Base-by-base conservation (phyloP, 306 rosid species). In the Pachyrhizus erosus region DNA sequence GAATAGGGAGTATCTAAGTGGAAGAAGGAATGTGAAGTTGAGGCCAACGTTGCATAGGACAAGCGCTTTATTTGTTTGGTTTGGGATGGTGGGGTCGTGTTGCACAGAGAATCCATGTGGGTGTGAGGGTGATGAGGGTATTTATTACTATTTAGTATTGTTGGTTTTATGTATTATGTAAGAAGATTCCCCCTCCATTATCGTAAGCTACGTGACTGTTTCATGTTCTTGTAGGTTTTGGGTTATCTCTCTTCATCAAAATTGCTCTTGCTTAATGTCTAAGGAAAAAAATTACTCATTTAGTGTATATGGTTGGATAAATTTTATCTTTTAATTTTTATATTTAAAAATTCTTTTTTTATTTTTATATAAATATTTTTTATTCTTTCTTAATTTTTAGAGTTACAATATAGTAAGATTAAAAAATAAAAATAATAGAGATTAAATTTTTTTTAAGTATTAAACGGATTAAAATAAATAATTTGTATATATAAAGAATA, bases 31-130 rank as follows among this genome's bases (percentile, higher is more conserved):
- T 15, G 67, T 40, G 80, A 46, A 49, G 29, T 12, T 34, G 42
- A 8, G 7, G 9, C 7, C 9, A 37, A 37, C 8, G 40, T 37
- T 37, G 26, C 17, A 9, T 7, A 37, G 12, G 12, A 48, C 5
- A 42, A 7, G 54, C 4, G 77, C 14, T 11, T 67, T 37, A 9
- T 55, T 73, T 60, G 40, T 45, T 70, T 45, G 40, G 40, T 68
- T 43, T 55, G 12, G 67, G 43, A 12, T 64, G 39, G 82, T 84
- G 87, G 87, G 85, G 84, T 45, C 66, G 43, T 31, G 40, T 48
- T 34, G 39, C 20, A 83, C 55, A 76, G 87, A 71, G 55, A 75
- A 43, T 75, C 69, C 89, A 83, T 75, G 87, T 83, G 89, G 49
- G 2, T 12, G 2, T 64, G 33, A 57, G 49, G 37, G 2, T 52